Percentiles rank a stretch among this genome's conserved stretches.
These are phyloP conservation scores for Teunomyces funiuensis DNA, from an alignment of 805 yeast species.

Conservation along the genomic window DNA sequence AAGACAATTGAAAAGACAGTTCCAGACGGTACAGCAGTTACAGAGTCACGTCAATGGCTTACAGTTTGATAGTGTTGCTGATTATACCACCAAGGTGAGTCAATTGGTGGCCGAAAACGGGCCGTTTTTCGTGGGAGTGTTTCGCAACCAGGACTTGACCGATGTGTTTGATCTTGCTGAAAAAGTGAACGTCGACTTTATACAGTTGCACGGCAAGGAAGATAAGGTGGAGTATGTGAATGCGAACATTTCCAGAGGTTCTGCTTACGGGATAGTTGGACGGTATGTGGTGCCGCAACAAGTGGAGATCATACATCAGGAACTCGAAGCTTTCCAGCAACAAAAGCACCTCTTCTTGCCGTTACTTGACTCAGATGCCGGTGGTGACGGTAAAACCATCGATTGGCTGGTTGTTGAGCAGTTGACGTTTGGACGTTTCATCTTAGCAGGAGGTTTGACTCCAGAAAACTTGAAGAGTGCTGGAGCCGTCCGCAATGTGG, in stretches of 20 bases:
- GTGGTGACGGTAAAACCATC: slow-evolving; percentile 86
- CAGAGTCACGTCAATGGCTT: slow-evolving; percentile 13
- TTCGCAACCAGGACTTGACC: slow-evolving; percentile 73
- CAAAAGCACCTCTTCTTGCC: slow-evolving; percentile 49
- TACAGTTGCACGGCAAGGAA: slow-evolving; percentile 81
- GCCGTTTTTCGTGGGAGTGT: slow-evolving; percentile 84
- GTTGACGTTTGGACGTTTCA: slow-evolving; percentile 42
- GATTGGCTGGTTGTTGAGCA: slow-evolving; percentile 57
- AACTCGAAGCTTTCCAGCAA: slow-evolving; percentile 14
- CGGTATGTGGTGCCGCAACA: slow-evolving; percentile 65
- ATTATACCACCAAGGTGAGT: slow-evolving; percentile 32
- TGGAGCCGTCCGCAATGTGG: slow-evolving; percentile 50
- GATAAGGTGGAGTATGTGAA: slow-evolving; percentile 52
- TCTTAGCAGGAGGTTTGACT: slow-evolving; percentile 88
- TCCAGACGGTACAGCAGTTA: slow-evolving; percentile 20
- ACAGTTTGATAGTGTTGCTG: slow-evolving; percentile 15
- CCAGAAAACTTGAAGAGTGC: slow-evolving; percentile 72
- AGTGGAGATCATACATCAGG: slow-evolving; percentile 32
- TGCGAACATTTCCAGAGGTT: slow-evolving; percentile 33
- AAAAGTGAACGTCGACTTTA: slow-evolving; percentile 62
- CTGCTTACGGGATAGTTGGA: slow-evolving; percentile 62
- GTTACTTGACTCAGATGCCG: slow-evolving; percentile 81
- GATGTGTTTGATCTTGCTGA: slow-evolving; percentile 50
- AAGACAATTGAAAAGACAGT: slow-evolving; percentile 14
- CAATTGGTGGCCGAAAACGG: slow-evolving; percentile 42